Conservation (phyloP, 306 rosid species). For the Begonia fuchsioides region DNA sequence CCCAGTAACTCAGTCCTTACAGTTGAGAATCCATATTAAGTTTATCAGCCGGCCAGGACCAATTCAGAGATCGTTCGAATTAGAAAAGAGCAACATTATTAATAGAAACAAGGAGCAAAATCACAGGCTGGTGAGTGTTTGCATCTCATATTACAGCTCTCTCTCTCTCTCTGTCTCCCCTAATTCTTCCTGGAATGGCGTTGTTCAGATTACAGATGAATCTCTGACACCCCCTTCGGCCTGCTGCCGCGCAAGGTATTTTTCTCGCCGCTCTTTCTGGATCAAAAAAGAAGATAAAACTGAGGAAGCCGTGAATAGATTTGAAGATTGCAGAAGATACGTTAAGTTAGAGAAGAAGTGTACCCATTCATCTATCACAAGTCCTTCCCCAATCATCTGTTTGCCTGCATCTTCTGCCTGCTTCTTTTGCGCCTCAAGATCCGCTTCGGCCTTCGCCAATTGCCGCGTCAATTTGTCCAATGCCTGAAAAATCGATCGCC, state of each 20-base stretch:
- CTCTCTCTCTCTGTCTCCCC: background rate
- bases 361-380: conserved; percentile 96
- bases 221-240: conserved; percentile 43
- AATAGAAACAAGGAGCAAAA: conserved; percentile 10
- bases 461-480: conserved; percentile 64
- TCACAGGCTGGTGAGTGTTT: conserved; percentile 14
- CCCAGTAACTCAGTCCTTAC: too few relatives aligned
- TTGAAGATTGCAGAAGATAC: background rate
- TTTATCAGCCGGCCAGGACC: too few relatives aligned
- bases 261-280: conserved; percentile 94
- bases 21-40: too few relatives aligned
- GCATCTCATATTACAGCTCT: conserved; percentile 2
- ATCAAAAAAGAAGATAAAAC: conserved; percentile 5
- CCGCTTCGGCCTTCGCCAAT: conserved; percentile 73
- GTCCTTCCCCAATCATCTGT: conserved; percentile 75
- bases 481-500: conserved; percentile 26
- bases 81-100: too few relatives aligned
- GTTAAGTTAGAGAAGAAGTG: conserved; percentile 11
- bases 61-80: too few relatives aligned
- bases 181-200: background rate
- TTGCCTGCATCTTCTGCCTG: conserved; percentile 66
- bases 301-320: background rate
- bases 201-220: background rate
- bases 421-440: conserved; percentile 61
- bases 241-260: conserved; percentile 88